These are phyloP conservation scores for Xylaria nigripes DNA, from an alignment of 495 filamentous ascomycete genomes.

Conservation along the genomic window DNA sequence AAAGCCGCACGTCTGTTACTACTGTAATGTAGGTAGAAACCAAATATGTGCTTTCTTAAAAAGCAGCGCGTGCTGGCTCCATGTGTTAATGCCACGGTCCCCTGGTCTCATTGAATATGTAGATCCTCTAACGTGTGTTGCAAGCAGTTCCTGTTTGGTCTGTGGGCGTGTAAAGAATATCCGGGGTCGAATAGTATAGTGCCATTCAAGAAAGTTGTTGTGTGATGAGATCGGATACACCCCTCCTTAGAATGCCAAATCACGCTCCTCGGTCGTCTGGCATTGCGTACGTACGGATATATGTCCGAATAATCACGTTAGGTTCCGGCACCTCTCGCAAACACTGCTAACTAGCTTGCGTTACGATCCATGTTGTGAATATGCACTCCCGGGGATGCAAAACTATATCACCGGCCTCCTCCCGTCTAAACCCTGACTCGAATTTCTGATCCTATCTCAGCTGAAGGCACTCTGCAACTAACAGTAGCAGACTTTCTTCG, in stretches of 20 bases:
- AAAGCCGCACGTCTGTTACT: background rate
- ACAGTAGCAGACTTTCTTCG: background rate
- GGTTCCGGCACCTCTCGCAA: background rate
- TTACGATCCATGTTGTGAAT: slow-evolving; percentile 3
- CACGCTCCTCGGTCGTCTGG: background rate
- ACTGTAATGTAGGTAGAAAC: background rate
- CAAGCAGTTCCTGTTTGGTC: background rate
- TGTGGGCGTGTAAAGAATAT: background rate
- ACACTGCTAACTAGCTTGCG: background rate
- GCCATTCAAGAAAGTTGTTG: background rate
- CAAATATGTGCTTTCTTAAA: no score
- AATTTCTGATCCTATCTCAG: background rate
- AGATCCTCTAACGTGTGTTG: background rate
- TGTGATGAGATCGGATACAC: slow-evolving; percentile 5
- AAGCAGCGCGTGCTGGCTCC: slow-evolving; percentile 1
- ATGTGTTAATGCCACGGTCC: slow-evolving; percentile 1
- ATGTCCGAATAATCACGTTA: slow-evolving; percentile 4
- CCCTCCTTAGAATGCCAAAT: slow-evolving; percentile 1
- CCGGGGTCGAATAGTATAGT: background rate
- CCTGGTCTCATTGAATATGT: background rate
- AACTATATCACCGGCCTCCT: slow-evolving; percentile 11
- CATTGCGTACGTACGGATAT: background rate
- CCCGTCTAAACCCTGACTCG: slow-evolving; percentile 5
- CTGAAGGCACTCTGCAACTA: background rate
- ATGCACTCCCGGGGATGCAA: background rate